Evolutionary conservation across 495 filamentous ascomycete genomes (phyloP).

Genomic region (Talaromyces adpressus): DNA sequence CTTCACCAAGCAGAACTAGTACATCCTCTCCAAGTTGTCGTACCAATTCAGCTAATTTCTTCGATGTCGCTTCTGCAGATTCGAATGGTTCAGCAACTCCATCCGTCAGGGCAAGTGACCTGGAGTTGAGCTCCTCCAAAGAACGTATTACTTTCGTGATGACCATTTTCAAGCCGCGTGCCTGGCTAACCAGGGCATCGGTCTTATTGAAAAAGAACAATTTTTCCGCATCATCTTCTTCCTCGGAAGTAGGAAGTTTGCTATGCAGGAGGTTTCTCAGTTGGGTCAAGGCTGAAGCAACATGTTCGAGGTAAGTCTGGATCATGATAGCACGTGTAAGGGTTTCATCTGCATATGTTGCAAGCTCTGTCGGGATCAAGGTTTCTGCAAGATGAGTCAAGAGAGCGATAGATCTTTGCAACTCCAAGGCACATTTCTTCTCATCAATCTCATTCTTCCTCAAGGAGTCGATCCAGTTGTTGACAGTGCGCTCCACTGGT

Average conservation of each 20-base stretch:
- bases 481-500: conserved; percentile 83
- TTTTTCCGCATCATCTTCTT: conserved; percentile 50
- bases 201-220: conserved; percentile 61
- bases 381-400: conserved; percentile 79
- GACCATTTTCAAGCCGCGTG: conserved; percentile 78
- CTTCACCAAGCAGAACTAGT: conserved; percentile 58
- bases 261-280: conserved; percentile 58
- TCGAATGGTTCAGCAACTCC: conserved; percentile 46
- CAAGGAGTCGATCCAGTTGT: conserved; percentile 79
- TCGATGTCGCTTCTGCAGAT: conserved; percentile 53
- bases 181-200: conserved; percentile 65
- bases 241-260: conserved; percentile 39
- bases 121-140: conserved; percentile 67
- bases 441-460: conserved; percentile 83
- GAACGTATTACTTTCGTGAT: conserved; percentile 70
- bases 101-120: conserved; percentile 69
- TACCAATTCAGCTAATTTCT: conserved; percentile 60
- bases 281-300: conserved; percentile 59
- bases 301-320: conserved; percentile 75
- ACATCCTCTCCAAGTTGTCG: conserved; percentile 61
- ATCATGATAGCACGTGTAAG: conserved; percentile 68
- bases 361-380: conserved; percentile 63
- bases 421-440: conserved; percentile 68
- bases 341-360: conserved; percentile 73
- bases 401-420: conserved; percentile 73